Conservation (phyloP, 2,329 filamentous ascomycete species). For the Apiospora malaysiana region DNA sequence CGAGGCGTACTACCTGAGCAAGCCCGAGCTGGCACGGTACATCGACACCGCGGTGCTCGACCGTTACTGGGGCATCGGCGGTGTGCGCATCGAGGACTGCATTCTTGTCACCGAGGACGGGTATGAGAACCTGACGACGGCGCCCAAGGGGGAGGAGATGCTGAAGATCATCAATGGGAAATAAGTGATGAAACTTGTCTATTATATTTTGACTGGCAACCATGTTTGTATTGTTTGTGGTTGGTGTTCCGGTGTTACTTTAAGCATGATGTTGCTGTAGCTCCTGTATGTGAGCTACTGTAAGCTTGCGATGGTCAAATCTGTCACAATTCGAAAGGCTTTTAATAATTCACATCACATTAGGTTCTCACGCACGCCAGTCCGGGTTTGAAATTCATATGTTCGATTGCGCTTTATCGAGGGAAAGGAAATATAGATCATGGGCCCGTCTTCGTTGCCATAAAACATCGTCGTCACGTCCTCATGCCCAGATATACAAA, state of each 20-base stretch:
- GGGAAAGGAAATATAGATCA: conserved; percentile 10
- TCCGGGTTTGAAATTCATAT: not conserved
- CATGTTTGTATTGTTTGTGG: not conserved
- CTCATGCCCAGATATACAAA: not conserved
- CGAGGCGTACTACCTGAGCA: conserved; percentile 69
- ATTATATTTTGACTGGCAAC: not conserved
- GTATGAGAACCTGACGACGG: conserved; percentile 81
- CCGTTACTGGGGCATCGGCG: conserved; percentile 78
- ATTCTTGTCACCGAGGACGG: conserved; percentile 80
- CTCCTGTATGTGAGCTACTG: no score
- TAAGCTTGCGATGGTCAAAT: no score
- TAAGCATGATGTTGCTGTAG: no score
- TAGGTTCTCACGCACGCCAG: no score
- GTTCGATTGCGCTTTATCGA: not conserved
- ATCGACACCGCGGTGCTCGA: conserved; percentile 71
- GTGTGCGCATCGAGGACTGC: conserved; percentile 92
- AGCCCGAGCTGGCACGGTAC: conserved; percentile 62
- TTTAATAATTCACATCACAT: not conserved
- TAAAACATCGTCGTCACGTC: not conserved
- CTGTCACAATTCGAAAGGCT: not conserved
- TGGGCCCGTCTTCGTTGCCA: not conserved
- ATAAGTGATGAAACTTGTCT: not conserved
- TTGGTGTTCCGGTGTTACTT: not conserved
- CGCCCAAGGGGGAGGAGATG: conserved; percentile 77
- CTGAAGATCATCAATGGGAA: conserved; percentile 55